Conservation (phyloP, 331 rosid genomes). For the Malus hybrid region DNA sequence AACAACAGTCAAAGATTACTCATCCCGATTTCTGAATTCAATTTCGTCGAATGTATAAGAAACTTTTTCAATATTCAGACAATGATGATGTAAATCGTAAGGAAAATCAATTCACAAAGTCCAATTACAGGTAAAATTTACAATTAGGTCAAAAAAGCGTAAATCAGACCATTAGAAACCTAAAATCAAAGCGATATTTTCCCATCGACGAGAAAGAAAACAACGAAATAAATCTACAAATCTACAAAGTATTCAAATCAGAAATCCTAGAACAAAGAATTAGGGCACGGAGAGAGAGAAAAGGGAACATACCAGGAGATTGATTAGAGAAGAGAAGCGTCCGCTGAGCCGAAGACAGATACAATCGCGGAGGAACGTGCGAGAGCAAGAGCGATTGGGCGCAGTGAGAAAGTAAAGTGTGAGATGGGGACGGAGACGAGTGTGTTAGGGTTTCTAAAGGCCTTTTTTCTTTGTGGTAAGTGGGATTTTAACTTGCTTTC, state of each 20-base stretch:
- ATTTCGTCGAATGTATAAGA: no score
- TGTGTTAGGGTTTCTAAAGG: background rate
- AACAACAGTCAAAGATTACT: background rate
- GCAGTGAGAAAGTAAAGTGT: background rate
- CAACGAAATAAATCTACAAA: background rate
- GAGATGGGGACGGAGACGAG: background rate
- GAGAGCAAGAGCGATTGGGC: background rate
- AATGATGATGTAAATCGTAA: background rate
- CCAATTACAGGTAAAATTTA: no score
- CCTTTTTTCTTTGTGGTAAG: background rate
- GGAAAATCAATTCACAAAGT: no score
- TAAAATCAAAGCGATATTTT: background rate
- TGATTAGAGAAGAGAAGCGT: background rate
- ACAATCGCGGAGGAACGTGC: background rate
- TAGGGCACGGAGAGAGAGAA: background rate
- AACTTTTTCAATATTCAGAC: no score
- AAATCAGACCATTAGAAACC: background rate
- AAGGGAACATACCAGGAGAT: conserved; percentile 10
- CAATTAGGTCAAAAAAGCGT: background rate
- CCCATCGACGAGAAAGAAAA: background rate
- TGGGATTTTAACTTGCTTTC: background rate
- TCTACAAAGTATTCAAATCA: background rate
- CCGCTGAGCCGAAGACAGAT: background rate
- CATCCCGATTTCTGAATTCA: no score
- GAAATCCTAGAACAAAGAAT: background rate